Evolutionary conservation across 2,329 filamentous ascomycete species (phyloP).

Genomic region (Ceratocystis alfenasii): DNA sequence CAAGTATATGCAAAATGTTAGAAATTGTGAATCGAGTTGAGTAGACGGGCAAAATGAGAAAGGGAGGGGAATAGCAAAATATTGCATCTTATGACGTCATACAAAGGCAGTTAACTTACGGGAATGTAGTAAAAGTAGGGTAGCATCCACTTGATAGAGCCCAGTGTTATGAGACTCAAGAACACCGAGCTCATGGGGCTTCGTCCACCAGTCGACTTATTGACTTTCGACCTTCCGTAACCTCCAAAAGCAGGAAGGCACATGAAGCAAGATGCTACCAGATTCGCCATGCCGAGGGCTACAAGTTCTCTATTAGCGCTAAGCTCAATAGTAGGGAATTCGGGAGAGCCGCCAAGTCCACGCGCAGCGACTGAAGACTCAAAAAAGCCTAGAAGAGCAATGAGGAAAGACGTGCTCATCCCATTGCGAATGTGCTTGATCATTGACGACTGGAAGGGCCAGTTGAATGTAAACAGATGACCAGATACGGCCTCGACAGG

Average conservation of each 20-base stretch:
- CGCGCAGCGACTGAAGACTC: slow-evolving; percentile 95
- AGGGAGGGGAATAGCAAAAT: background rate
- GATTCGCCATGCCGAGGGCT: slow-evolving; percentile 77
- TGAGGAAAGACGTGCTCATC: slow-evolving; percentile 83
- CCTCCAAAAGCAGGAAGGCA: slow-evolving; percentile 88
- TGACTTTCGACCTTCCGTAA: slow-evolving; percentile 92
- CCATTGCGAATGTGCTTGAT: slow-evolving; percentile 74
- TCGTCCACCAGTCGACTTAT: slow-evolving; percentile 78
- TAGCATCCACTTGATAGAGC: slow-evolving; percentile 69
- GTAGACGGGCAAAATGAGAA: background rate
- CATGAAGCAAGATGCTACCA: slow-evolving; percentile 87
- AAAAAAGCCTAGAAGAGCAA: slow-evolving; percentile 93
- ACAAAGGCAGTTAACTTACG: slow-evolving; percentile 41
- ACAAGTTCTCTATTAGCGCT: slow-evolving; percentile 90
- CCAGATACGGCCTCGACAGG: slow-evolving; percentile 62
- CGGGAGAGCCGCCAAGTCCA: slow-evolving; percentile 59
- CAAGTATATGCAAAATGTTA: background rate
- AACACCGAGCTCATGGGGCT: slow-evolving; percentile 91
- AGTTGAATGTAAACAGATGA: slow-evolving; percentile 66
- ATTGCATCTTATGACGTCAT: background rate
- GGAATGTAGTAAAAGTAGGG: slow-evolving; percentile 93
- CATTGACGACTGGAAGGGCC: slow-evolving; percentile 66
- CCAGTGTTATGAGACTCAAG: slow-evolving; percentile 66
- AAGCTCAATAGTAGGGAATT: slow-evolving; percentile 66
- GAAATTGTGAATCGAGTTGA: background rate